These are phyloP conservation scores for Fusarium sp. DNA, from an alignment of 2,329 filamentous ascomycete genomes.

Conservation along the genomic window DNA sequence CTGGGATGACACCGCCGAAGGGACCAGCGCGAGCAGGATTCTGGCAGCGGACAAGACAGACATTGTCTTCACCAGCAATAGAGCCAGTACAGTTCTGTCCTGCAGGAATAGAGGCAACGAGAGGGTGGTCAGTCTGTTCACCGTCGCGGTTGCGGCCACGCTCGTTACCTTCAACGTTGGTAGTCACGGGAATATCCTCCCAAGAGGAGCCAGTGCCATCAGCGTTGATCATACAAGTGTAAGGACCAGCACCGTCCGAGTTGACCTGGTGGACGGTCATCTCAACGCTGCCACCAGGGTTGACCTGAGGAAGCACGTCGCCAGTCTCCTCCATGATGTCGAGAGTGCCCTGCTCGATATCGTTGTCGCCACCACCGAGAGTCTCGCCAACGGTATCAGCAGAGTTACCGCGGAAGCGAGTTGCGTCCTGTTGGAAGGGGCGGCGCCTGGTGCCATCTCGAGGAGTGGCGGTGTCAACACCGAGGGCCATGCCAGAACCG, in stretches of 20 bases:
- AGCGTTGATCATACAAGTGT: slow-evolving; percentile 73
- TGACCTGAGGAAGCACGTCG: slow-evolving; percentile 69
- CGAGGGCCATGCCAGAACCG: slow-evolving; percentile 66
- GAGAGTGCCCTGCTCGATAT: slow-evolving; percentile 11
- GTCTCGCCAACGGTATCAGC: slow-evolving; percentile 20
- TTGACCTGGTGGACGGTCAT: slow-evolving; percentile 65
- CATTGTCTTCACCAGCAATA: slow-evolving; percentile 15
- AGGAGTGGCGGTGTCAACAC: slow-evolving; percentile 67
- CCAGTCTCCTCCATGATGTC: slow-evolving; percentile 71
- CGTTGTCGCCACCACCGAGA: slow-evolving; percentile 3
- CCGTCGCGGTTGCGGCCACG: slow-evolving; percentile 22
- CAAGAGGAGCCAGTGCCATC: slow-evolving; percentile 61
- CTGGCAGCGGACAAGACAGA: slow-evolving; percentile 25
- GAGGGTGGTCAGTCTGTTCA: slow-evolving; percentile 8
- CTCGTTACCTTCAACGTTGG: slow-evolving; percentile 10
- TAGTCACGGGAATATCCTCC: slow-evolving; percentile 7
- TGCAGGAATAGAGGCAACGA: slow-evolving; percentile 17
- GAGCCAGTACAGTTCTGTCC: slow-evolving; percentile 14
- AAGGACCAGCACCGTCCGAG: slow-evolving; percentile 60
- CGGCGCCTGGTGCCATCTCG: slow-evolving; percentile 71
- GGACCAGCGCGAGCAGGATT: slow-evolving; percentile 19
- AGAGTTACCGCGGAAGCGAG: slow-evolving; percentile 2
- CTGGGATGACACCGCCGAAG: slow-evolving; percentile 6
- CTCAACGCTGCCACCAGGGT: slow-evolving; percentile 66
- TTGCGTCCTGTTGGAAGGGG: slow-evolving; percentile 75